Evolutionary conservation across 768 basidiomycete species (phyloP).

Genomic region (Russula lepida): DNA sequence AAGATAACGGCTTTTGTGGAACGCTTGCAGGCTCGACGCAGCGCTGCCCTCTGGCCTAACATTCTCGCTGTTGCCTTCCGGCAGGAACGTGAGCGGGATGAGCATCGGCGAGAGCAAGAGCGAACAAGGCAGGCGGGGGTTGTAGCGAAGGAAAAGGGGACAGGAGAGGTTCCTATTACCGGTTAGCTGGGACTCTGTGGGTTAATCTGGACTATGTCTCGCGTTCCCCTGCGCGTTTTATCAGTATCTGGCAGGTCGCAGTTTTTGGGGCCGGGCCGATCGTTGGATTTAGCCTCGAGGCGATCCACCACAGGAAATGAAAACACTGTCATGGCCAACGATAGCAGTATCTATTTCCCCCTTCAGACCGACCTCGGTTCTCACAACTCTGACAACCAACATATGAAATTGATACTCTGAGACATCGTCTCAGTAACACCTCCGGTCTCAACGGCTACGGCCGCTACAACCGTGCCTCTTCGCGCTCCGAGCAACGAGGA

Average conservation of each 20-base stretch:
- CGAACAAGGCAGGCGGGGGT: conserved; percentile 3
- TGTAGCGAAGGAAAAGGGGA: conserved; percentile 4
- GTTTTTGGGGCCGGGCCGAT: neutral
- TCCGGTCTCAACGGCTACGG: neutral
- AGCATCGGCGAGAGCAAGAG: conserved; percentile 14
- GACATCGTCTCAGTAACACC: neutral
- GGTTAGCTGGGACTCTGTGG: conserved; percentile 4
- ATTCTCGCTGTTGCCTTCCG: conserved; percentile 20
- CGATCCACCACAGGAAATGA: neutral
- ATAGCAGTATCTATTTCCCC: neutral
- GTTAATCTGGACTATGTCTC: conserved; percentile 5
- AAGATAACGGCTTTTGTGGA: conserved; percentile 23
- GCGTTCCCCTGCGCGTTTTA: conserved; percentile 2
- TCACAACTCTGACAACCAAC: neutral
- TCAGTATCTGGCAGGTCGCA: conserved; percentile 12
- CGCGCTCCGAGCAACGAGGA: conserved; percentile 10
- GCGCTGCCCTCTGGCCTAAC: conserved; percentile 21
- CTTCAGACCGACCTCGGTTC: neutral
- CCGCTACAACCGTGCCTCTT: neutral
- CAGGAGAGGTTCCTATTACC: conserved; percentile 9
- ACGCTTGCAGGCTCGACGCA: conserved; percentile 18
- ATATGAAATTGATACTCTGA: neutral
- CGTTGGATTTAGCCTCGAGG: conserved; percentile 11
- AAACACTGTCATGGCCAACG: neutral
- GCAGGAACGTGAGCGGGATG: conserved; percentile 20